These are phyloP conservation scores for Hordeum vulgare DNA, from an alignment of 176 grass and related monocot species.

Conservation along the genomic window MorexV3_pseudomolecules_assembly NC_058520.1:561164770-561165269, in stretches of 20 bases:
- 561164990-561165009: background rate
- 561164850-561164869: too few species aligned
- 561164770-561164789: too few species aligned
- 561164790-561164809: too few species aligned
- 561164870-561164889: too few species aligned
- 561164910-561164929: too few species aligned
- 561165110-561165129: conserved; percentile 8
- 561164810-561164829: too few species aligned
- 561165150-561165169: conserved; percentile 80
- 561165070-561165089: background rate
- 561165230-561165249: conserved; percentile 16
- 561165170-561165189: conserved; percentile 38
- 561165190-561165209: conserved; percentile 34
- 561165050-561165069: background rate
- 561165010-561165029: background rate
- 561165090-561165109: background rate
- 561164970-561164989: background rate
- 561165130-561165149: conserved; percentile 37
- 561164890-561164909: too few species aligned
- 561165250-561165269: background rate
- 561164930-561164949: background rate
- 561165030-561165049: too few species aligned
- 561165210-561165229: conserved; percentile 65
- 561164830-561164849: too few species aligned
- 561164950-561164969: background rate